These are phyloP conservation scores for Diaporthe longicolla DNA, from an alignment of 2,329 filamentous ascomycete genomes.

Conservation along the genomic window DNA sequence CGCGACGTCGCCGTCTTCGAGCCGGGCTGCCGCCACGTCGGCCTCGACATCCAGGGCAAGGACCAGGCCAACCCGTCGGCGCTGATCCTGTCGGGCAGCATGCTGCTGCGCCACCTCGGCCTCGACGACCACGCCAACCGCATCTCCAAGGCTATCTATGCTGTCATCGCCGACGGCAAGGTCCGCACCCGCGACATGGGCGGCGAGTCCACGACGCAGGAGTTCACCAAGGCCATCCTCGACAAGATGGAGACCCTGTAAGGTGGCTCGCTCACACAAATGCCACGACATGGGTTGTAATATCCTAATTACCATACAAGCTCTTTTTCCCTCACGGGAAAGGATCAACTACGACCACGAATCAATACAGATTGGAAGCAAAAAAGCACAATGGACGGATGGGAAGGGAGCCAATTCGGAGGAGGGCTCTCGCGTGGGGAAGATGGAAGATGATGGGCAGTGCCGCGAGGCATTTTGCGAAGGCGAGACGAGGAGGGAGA, in stretches of 20 bases:
- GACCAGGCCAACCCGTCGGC: conserved; percentile 99
- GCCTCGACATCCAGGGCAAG: conserved; percentile 99
- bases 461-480: conserved; percentile 28
- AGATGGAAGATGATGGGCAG: conserved; percentile 16
- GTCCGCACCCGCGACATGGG: conserved; percentile 96
- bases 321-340: not conserved
- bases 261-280: not conserved
- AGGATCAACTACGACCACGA: not conserved
- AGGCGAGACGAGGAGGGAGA: not conserved
- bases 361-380: conserved; percentile 25
- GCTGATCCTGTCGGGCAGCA: conserved; percentile 93
- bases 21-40: conserved; percentile 98
- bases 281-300: not conserved
- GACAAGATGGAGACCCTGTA: conserved; percentile 91
- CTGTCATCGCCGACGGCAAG: conserved; percentile 88
- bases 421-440: not conserved
- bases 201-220: conserved; percentile 87
- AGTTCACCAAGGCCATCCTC: conserved; percentile 95
- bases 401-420: not conserved
- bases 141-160: conserved; percentile 88
- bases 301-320: not conserved
- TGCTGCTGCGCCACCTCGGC: conserved; percentile 97
- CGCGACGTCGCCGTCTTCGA: conserved; percentile 98
- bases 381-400: not conserved
- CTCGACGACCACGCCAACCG: conserved; percentile 98